These are phyloP conservation scores for Zalerion maritima DNA, from an alignment of 495 filamentous ascomycete genomes.

Conservation along the genomic window DNA sequence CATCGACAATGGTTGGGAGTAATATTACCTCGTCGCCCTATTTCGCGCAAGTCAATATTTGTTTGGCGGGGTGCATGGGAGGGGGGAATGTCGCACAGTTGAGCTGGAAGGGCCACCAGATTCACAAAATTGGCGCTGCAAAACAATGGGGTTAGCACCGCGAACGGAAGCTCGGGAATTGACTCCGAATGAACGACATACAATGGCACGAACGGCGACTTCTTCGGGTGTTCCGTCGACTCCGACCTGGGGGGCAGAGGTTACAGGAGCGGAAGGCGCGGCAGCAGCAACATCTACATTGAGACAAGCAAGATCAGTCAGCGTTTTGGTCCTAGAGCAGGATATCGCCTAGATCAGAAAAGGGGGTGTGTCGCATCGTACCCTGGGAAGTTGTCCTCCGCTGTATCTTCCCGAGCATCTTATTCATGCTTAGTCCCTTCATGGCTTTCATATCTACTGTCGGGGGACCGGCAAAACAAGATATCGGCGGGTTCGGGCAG, in stretches of 20 bases:
- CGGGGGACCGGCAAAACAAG: no score
- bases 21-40: conserved; percentile 81
- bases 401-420: conserved; percentile 39
- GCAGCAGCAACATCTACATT: conserved; percentile 1
- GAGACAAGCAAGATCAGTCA: not conserved
- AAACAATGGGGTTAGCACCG: conserved; percentile 9
- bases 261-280: not conserved
- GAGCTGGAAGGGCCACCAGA: conserved; percentile 55
- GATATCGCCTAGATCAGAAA: not conserved
- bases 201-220: conserved; percentile 38
- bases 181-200: conserved; percentile 13
- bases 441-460: conserved; percentile 26
- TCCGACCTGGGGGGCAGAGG: not conserved
- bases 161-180: conserved; percentile 3
- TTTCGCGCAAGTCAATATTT: conserved; percentile 1
- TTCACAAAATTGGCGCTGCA: conserved; percentile 57
- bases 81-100: no score
- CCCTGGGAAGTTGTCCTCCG: conserved; percentile 21
- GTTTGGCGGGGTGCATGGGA: not conserved
- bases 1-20: conserved; percentile 89
- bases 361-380: conserved; percentile 10
- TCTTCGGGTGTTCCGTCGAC: conserved; percentile 33
- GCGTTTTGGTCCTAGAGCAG: not conserved
- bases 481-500: no score
- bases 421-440: conserved; percentile 39